Evolutionary conservation across 2,329 filamentous ascomycete genomes (phyloP), one percentile per base, ranked within the genome.

Genomic region (Colletotrichum agaves): DNA sequence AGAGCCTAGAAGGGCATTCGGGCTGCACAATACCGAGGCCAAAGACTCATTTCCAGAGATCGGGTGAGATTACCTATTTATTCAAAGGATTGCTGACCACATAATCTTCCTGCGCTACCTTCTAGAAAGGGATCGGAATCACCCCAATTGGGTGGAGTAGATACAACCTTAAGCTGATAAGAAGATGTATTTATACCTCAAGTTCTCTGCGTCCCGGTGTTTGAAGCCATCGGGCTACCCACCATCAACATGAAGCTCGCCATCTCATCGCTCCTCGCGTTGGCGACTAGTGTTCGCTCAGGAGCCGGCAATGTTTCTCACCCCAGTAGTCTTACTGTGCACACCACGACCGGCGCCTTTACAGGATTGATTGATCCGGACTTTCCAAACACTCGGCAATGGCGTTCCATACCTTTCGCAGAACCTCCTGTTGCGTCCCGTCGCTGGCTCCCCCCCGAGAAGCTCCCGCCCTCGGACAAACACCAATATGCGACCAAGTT

Each of bases 381-480:
- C 17, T 75, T 74, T 37, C 74, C 76, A n/a, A 71, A 75, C 17
- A 76, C 77, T 1, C 75, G 75, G 19, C 78, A 81, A 63, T 81
- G 78, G 67, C 78, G 77, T 43, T 72, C 74, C 43, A 78, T 81
- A 41, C 77, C 78, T 1, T 82, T 78, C 64, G 78, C 78, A 3
- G 71, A 80, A 56, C 76, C 78, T 3, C 78, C 78, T 0, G 69
- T 79, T 8, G 70, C 67, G 13, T 65, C 71, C 4, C 72, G 74
- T 15, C 75, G 77, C 41, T 77, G 73, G 71, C 71, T 74, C 17
- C 74, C 77, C 31, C 74, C 74, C 10, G 69, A 71, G 65, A 71
- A 72, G 47, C 71, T 74, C 12, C 63, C 59, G 49, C 61, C 71
- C 12, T 73, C 75, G 3, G 60, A 63, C 37, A 69, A 73, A 39